phyloP scores from a whole-genome alignment of 2,329 filamentous ascomycete genomes.

The Trichoderma lentiforme region DNA sequence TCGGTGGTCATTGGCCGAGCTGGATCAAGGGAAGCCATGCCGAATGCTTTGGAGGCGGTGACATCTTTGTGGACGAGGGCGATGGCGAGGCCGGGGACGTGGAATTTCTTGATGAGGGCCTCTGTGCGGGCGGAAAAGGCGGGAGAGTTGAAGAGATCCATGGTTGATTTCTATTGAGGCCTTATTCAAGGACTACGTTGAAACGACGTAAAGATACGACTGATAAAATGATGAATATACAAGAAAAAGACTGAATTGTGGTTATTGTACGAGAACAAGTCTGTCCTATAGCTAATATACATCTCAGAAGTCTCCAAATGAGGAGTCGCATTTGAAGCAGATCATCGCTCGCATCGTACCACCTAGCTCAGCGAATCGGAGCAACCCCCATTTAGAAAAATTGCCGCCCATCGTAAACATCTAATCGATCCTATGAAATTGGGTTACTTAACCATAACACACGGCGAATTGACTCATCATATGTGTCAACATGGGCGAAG shows the following conservation, averaged over 20 bases:
- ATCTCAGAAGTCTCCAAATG: not conserved
- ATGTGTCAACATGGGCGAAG: not conserved
- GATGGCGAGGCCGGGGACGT: constrained; percentile 27
- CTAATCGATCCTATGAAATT: not conserved
- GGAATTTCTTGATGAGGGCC: constrained; percentile 22
- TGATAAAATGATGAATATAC: not conserved
- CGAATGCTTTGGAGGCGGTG: constrained; percentile 25
- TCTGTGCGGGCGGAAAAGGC: constrained; percentile 21
- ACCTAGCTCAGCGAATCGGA: not conserved
- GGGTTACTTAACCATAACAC: not conserved
- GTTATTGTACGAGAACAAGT: rapidly evolving
- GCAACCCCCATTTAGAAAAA: not conserved
- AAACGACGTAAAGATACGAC: not conserved
- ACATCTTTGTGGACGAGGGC: constrained; percentile 22
- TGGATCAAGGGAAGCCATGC: constrained; percentile 23
- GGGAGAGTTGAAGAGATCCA: constrained; percentile 16
- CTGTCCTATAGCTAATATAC: not conserved
- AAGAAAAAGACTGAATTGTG: not conserved
- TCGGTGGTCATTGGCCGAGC: constrained; percentile 23
- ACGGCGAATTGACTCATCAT: not conserved
- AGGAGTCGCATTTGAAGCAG: not conserved
- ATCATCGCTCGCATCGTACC: not conserved
- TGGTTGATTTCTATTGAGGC: not conserved
- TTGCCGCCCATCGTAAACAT: not conserved
- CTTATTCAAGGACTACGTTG: not conserved